Conservation (phyloP, 768 basidiomycete species). For the Myochromella boudieri region DNA sequence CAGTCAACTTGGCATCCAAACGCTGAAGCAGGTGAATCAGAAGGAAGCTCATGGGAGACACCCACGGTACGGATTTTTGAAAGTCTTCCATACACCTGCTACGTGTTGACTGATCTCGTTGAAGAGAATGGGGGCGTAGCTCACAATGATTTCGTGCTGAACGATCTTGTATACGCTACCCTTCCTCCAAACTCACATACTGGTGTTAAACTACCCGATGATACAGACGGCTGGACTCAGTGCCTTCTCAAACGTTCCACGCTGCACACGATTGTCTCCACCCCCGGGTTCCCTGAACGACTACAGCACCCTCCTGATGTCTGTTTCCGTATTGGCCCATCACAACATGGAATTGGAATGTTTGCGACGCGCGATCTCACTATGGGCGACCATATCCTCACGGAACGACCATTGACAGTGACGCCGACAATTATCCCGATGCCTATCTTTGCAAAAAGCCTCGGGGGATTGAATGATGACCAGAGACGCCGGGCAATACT, state of each 20-base stretch:
- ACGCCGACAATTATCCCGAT: slow-evolving; percentile 19
- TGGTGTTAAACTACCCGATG: background rate
- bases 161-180: slow-evolving; percentile 13
- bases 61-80: background rate
- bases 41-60: no score
- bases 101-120: no score
- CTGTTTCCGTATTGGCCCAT: slow-evolving; percentile 14
- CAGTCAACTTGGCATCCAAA: no score
- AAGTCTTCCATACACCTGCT: no score
- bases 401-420: slow-evolving; percentile 21
- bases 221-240: slow-evolving; percentile 14
- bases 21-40: no score
- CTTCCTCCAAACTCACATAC: slow-evolving; percentile 4
- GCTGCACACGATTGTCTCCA: slow-evolving; percentile 10
- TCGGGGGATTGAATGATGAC: slow-evolving; percentile 6
- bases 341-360: slow-evolving; percentile 20
- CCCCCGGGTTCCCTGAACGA: slow-evolving; percentile 12
- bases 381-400: slow-evolving; percentile 22
- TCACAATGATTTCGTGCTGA: slow-evolving; percentile 7
- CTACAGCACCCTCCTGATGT: slow-evolving; percentile 9
- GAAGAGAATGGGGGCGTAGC: no score
- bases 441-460: slow-evolving; percentile 9
- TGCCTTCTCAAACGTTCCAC: slow-evolving; percentile 15
- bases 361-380: slow-evolving; percentile 21
- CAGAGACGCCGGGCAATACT: slow-evolving; percentile 8